These are phyloP conservation scores for Leccinum aurantiacum DNA, from an alignment of 768 basidiomycete genomes.

Conservation along the genomic window DNA sequence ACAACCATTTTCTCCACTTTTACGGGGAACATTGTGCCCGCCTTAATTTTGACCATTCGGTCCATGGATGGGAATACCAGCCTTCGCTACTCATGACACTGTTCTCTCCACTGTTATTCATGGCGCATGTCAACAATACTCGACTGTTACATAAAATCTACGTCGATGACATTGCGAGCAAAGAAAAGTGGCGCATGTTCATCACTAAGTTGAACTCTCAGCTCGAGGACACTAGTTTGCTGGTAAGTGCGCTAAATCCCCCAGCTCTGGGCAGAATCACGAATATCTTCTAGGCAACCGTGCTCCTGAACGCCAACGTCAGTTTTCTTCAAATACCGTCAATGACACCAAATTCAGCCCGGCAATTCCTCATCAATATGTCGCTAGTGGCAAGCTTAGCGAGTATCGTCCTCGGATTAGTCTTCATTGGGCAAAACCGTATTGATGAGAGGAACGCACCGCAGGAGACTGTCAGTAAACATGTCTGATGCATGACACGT, in stretches of 20 bases:
- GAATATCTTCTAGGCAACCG: conserved; percentile 43
- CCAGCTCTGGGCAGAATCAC: not conserved
- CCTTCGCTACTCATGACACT: conserved; percentile 38
- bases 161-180: conserved; percentile 45
- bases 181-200: conserved; percentile 44
- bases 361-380: conserved; percentile 43
- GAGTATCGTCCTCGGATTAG: conserved; percentile 42
- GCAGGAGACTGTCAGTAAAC: not conserved
- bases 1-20: conserved; percentile 40
- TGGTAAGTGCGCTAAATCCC: conserved; percentile 36
- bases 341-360: conserved; percentile 15
- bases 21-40: conserved; percentile 45
- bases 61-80: conserved; percentile 26
- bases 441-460: conserved; percentile 31
- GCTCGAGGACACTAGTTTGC: conserved; percentile 53
- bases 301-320: conserved; percentile 58
- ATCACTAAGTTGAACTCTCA: conserved; percentile 45
- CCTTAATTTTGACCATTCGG: conserved; percentile 34
- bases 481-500: not conserved
- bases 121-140: conserved; percentile 47
- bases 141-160: conserved; percentile 47
- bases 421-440: conserved; percentile 44
- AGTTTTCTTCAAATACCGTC: conserved; percentile 54
- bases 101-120: conserved; percentile 48
- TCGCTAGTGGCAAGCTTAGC: conserved; percentile 44